Base-by-base conservation (phyloP, 108 stramenopile genomes). In the Epithemia pelagica region DNA sequence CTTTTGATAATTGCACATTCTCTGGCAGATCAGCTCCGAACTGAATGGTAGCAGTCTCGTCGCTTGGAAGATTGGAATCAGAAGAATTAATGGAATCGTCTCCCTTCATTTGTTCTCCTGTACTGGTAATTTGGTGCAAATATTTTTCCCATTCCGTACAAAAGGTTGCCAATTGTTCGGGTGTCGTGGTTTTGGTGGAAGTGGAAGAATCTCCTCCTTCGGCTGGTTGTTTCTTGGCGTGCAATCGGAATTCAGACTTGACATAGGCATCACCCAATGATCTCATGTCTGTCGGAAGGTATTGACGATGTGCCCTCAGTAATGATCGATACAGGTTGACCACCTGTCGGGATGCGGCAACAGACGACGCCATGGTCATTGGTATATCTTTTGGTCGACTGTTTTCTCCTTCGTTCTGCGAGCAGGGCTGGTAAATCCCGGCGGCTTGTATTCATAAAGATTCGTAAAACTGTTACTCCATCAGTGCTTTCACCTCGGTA, bases 201-300 rank as follows among this genome's bases (percentile, higher is more conserved):
- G 37, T 46, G 5, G 37, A 10, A 5, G 37, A 5, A 46, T 46
- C 37, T 46, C 10, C 37, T 15, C 15, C 15, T 46, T 46, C 15
- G 37, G 37, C 37, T 46, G 37, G 37, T 46, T 15, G 10, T 46
- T 46, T 5, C 10, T 5, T 46, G 37, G 37, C 15, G 78, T 86
- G 85, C 32, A 85, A 65, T 37, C 82, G 80, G 74, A 90, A 90
- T 73, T 90, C 89, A 8, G 84, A 74, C 61, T 85, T 81, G 23
- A 90, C 84, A 55, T 90, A 90, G 0, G 80, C 66, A 71, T 90
- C 89, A 20, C 89, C 89, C 8, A 90, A 64, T 29, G 62, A 54
- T 52, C 65, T 72, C 86, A 90, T 87, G 59, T 83, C 78, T 15
- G 62, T 28, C n/a, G 89, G 89, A n/a, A 90, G 60, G 59, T 77